Percentiles rank a stretch among this genome's conserved stretches.
phyloP scores from a whole-genome alignment of 1,284 basidiomycete species.

The Ceratobasidium papillatum region DNA sequence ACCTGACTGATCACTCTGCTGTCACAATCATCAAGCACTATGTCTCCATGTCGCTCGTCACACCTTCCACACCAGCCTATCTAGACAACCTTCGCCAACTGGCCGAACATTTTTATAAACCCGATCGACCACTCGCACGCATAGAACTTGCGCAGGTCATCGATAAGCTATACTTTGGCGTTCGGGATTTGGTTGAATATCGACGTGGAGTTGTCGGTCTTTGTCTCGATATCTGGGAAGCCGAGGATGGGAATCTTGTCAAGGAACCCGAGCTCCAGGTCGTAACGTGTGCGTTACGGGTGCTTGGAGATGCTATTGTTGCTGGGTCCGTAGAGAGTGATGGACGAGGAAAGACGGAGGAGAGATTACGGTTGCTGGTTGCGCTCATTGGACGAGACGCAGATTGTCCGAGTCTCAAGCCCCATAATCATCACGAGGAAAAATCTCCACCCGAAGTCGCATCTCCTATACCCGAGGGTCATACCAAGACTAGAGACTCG shows the following conservation, averaged over 20 bases:
- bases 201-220: constrained; percentile 40
- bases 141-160: constrained; percentile 40
- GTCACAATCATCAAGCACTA: constrained; percentile 27
- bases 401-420: neutral
- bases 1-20: constrained; percentile 26
- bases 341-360: constrained; percentile 35
- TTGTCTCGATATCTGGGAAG: constrained; percentile 42
- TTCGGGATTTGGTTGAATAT: constrained; percentile 42
- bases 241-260: constrained; percentile 21
- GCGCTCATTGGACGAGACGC: constrained; percentile 10
- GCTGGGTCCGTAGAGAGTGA: constrained; percentile 41
- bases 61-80: constrained; percentile 17
- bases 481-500: constrained; percentile 27
- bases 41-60: constrained; percentile 28
- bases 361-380: constrained; percentile 18
- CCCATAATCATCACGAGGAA: neutral
- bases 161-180: constrained; percentile 41
- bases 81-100: constrained; percentile 7
- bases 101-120: constrained; percentile 9
- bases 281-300: constrained; percentile 7
- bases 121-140: constrained; percentile 27
- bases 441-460: neutral
- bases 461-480: constrained; percentile 6
- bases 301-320: constrained; percentile 44
- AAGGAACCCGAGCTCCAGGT: constrained; percentile 34